These are phyloP conservation scores for Russula dissimulans DNA, from an alignment of 768 basidiomycete species.

Conservation along the genomic window DNA sequence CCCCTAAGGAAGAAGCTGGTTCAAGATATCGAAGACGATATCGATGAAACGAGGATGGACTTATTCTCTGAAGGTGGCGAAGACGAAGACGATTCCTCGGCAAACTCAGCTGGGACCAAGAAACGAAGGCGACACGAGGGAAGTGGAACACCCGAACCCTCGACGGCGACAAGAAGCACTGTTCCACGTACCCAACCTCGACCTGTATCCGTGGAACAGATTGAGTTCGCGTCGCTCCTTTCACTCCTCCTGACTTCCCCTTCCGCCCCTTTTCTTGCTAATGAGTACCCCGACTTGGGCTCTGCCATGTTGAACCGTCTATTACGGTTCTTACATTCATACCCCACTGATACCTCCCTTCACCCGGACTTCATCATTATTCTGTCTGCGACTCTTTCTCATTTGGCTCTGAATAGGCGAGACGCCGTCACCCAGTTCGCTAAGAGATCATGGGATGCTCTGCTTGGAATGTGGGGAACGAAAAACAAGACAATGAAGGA, in stretches of 20 bases:
- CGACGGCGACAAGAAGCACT: slow-evolving; percentile 3
- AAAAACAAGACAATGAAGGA: slow-evolving; percentile 75
- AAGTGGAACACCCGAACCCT: slow-evolving; percentile 8
- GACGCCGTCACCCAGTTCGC: slow-evolving; percentile 53
- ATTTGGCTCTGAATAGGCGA: slow-evolving; percentile 70
- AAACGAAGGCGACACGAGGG: slow-evolving; percentile 29
- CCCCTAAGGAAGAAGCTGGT: slow-evolving; percentile 30
- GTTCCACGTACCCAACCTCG: slow-evolving; percentile 17
- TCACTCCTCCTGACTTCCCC: slow-evolving; percentile 49
- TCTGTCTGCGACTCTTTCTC: slow-evolving; percentile 58
- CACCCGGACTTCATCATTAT: slow-evolving; percentile 66
- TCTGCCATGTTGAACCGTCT: slow-evolving; percentile 51
- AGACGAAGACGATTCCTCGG: slow-evolving; percentile 24
- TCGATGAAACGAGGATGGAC: slow-evolving; percentile 22
- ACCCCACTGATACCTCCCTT: slow-evolving; percentile 67
- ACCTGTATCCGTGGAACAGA: slow-evolving; percentile 45
- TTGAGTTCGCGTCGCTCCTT: slow-evolving; percentile 63
- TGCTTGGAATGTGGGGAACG: slow-evolving; percentile 69
- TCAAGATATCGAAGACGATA: slow-evolving; percentile 27
- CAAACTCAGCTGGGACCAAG: slow-evolving; percentile 22
- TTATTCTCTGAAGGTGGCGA: slow-evolving; percentile 27
- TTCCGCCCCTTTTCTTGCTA: slow-evolving; percentile 46
- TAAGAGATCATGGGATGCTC: slow-evolving; percentile 45
- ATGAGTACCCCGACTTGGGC: slow-evolving; percentile 34
- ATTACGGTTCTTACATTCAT: slow-evolving; percentile 51